A percentile compares a stretch with the other conserved stretches of the same genome.
These are phyloP conservation scores for Pisolithus orientalis DNA, from an alignment of 768 basidiomycete genomes.

Conservation along the genomic window DNA sequence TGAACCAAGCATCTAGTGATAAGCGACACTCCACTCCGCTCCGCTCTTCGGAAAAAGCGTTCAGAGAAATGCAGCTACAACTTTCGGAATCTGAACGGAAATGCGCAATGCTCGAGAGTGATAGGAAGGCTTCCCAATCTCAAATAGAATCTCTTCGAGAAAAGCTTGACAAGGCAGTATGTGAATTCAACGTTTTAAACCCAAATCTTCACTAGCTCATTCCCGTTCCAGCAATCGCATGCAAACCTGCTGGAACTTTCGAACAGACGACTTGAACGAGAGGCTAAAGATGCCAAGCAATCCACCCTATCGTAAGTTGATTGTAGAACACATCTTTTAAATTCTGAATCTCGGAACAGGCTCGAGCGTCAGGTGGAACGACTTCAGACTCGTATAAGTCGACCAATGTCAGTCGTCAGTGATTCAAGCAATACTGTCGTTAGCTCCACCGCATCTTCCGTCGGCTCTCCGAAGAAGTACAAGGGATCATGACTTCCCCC, in stretches of 20 bases:
- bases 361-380: slow-evolving; percentile 67
- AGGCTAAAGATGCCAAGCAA: slow-evolving; percentile 69
- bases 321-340: neutral
- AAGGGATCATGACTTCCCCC: slow-evolving; percentile 10
- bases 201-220: slow-evolving; percentile 1
- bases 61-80: slow-evolving; percentile 49
- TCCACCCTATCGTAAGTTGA: slow-evolving; percentile 54
- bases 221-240: slow-evolving; percentile 52
- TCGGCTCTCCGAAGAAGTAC: slow-evolving; percentile 23
- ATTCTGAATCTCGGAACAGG: slow-evolving; percentile 26
- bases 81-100: slow-evolving; percentile 58
- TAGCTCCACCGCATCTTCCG: slow-evolving; percentile 15
- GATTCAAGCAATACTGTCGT: slow-evolving; percentile 11
- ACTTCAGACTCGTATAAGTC: slow-evolving; percentile 55
- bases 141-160: slow-evolving; percentile 54
- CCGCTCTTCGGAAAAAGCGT: slow-evolving; percentile 40
- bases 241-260: slow-evolving; percentile 62
- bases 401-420: slow-evolving; percentile 37
- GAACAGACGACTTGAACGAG: slow-evolving; percentile 72
- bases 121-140: slow-evolving; percentile 50
- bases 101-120: slow-evolving; percentile 57
- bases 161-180: slow-evolving; percentile 56
- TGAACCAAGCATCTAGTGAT: slow-evolving; percentile 39
- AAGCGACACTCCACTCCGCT: slow-evolving; percentile 28
- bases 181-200: slow-evolving; percentile 16